Evolutionary conservation across 148 eudicot genomes (phyloP).

Genomic region (Bassia scoparia): DNA sequence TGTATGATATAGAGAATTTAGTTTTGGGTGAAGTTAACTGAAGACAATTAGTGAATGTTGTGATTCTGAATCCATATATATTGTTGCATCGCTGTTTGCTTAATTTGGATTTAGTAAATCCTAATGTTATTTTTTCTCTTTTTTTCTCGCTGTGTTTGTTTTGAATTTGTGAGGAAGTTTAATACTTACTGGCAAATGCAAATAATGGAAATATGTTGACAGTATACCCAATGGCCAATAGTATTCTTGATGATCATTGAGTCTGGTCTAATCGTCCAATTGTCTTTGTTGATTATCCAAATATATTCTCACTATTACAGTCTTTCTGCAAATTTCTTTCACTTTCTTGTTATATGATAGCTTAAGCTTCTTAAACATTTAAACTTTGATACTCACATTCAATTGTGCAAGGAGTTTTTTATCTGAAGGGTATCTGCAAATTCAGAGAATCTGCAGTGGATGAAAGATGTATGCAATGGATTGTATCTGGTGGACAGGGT

Average conservation of each 20-base stretch:
- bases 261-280: background rate
- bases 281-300: background rate
- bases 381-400: background rate
- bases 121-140: too few relatives aligned
- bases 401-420: background rate
- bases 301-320: background rate
- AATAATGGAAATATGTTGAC: background rate
- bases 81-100: background rate
- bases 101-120: background rate
- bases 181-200: too few relatives aligned
- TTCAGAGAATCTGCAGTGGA: background rate
- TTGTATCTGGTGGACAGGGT: background rate
- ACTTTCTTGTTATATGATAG: background rate
- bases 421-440: background rate
- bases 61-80: background rate
- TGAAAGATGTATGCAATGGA: background rate
- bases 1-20: background rate
- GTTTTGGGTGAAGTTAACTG: background rate
- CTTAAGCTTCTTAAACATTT: too few relatives aligned
- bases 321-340: background rate
- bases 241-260: too few relatives aligned
- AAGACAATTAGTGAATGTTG: background rate
- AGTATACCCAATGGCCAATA: background rate
- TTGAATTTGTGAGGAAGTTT: background rate
- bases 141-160: background rate